These are phyloP conservation scores for Chalara sp. DNA, from an alignment of 2,329 filamentous ascomycete species.

Conservation along the genomic window DNA sequence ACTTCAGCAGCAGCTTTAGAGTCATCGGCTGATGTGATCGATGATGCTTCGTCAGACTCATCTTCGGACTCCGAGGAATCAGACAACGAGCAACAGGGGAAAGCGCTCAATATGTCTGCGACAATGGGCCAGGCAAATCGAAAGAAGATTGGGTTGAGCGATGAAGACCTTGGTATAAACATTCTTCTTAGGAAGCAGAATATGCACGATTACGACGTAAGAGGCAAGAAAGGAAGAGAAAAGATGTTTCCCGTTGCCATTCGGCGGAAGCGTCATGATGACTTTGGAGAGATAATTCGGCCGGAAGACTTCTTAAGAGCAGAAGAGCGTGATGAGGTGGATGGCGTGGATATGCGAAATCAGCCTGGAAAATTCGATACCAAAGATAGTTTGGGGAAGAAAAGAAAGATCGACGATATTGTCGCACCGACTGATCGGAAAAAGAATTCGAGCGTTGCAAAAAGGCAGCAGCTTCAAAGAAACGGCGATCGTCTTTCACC, in stretches of 20 bases:
- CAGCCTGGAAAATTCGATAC: slow-evolving; percentile 40
- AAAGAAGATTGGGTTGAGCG: slow-evolving; percentile 78
- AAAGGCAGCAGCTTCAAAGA: slow-evolving; percentile 47
- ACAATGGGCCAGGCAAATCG: slow-evolving; percentile 77
- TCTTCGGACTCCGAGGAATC: slow-evolving; percentile 84
- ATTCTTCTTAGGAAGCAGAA: slow-evolving; percentile 82
- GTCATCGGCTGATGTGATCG: slow-evolving; percentile 64
- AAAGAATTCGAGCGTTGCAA: slow-evolving; percentile 42
- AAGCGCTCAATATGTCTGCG: slow-evolving; percentile 81
- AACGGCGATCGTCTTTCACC: slow-evolving; percentile 37
- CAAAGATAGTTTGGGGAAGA: slow-evolving; percentile 72
- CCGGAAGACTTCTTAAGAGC: slow-evolving; percentile 91
- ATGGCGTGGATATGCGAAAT: slow-evolving; percentile 54
- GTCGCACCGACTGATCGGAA: slow-evolving; percentile 34
- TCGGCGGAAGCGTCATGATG: slow-evolving; percentile 72
- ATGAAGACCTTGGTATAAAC: slow-evolving; percentile 88
- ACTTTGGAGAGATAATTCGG: slow-evolving; percentile 89
- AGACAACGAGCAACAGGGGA: slow-evolving; percentile 84
- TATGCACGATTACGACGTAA: slow-evolving; percentile 88
- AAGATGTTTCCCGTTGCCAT: slow-evolving; percentile 85
- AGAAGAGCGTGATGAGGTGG: slow-evolving; percentile 77
- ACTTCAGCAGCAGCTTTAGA: slow-evolving; percentile 61
- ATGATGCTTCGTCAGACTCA: slow-evolving; percentile 80
- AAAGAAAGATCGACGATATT: slow-evolving; percentile 85
- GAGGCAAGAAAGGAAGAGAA: slow-evolving; percentile 86